Evolutionary conservation across 805 yeast species (phyloP).

Genomic region (Metschnikowia hibisci): DNA sequence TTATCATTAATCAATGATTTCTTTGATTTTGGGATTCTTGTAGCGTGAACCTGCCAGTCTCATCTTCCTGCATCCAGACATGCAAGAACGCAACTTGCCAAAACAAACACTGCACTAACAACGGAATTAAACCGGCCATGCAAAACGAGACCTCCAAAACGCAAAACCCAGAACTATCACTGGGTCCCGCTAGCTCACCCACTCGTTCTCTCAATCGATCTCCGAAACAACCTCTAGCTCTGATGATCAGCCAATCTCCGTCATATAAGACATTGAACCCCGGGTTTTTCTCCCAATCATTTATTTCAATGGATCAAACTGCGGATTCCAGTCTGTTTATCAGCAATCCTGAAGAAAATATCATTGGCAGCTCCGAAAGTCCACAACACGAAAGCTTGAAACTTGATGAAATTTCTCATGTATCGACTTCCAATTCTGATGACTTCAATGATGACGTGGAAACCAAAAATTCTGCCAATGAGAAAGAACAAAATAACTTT

Average conservation of each 20-base stretch:
- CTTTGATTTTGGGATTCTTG: too few relatives aligned
- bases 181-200: not conserved
- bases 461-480: too few relatives aligned
- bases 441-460: too few relatives aligned
- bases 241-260: not conserved
- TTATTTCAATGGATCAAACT: slow-evolving; percentile 2
- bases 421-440: too few relatives aligned
- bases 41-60: not conserved
- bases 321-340: slow-evolving; percentile 20
- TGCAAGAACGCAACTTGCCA: slow-evolving; percentile 3
- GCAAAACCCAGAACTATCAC: not conserved
- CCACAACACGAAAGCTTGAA: too few relatives aligned
- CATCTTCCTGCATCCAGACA: slow-evolving; percentile 2
- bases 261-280: not conserved
- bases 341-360: slow-evolving; percentile 9
- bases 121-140: not conserved
- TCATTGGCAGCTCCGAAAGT: not conserved
- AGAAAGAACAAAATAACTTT: too few relatives aligned
- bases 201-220: not conserved
- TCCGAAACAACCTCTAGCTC: not conserved
- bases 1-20: too few relatives aligned
- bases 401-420: too few relatives aligned
- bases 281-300: not conserved
- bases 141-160: too few relatives aligned
- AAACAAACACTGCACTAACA: slow-evolving; percentile 1